These are phyloP conservation scores for Candida suzukii DNA, from an alignment of 805 yeast species.

Conservation along the genomic window DNA sequence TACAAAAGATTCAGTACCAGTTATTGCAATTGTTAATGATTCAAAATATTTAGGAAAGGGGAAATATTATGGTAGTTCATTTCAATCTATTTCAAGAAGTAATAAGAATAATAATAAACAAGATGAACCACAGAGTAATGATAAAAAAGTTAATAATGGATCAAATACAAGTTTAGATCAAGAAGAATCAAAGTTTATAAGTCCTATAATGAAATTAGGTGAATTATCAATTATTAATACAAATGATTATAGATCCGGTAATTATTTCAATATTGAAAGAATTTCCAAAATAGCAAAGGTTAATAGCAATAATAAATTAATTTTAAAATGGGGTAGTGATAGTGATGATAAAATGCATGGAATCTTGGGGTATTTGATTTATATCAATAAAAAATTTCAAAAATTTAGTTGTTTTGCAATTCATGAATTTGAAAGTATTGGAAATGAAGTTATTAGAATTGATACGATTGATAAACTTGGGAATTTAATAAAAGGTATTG, in stretches of 20 bases:
- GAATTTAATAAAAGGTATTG: constrained; percentile 4
- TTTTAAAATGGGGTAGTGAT: background rate
- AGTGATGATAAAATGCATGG: constrained; percentile 4
- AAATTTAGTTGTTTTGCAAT: constrained; percentile 15
- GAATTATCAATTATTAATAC: constrained; percentile 16
- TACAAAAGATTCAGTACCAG: constrained; percentile 4
- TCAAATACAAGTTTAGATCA: no score
- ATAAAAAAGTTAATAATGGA: no score
- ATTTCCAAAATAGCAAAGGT: background rate
- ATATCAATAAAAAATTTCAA: constrained; percentile 20
- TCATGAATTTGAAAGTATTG: constrained; percentile 5
- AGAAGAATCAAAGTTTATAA: no score
- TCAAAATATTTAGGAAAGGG: background rate
- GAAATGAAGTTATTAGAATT: constrained; percentile 8
- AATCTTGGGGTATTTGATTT: constrained; percentile 24
- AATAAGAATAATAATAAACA: no score
- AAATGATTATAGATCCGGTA: constrained; percentile 15
- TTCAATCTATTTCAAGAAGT: background rate
- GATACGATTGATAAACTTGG: constrained; percentile 20
- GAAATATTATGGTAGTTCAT: background rate
- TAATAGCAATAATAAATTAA: no score
- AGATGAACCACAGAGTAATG: no score
- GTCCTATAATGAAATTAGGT: constrained; percentile 8
- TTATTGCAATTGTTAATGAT: background rate
- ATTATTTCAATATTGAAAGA: constrained; percentile 11